phyloP scores from a whole-genome alignment of 768 basidiomycete genomes.

The Amanita molliuscula region DNA sequence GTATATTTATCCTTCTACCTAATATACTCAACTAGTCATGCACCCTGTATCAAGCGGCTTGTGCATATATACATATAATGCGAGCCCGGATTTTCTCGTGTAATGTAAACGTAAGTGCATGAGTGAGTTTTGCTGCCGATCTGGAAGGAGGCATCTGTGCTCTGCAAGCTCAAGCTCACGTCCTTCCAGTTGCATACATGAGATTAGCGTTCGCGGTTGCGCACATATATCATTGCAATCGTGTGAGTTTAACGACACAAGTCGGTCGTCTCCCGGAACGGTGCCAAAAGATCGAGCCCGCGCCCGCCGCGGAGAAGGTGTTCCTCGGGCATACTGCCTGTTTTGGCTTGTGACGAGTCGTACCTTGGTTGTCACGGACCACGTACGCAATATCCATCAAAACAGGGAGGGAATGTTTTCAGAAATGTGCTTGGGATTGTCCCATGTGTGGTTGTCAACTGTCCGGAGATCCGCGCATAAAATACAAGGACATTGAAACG shows the following conservation, averaged over 20 bases:
- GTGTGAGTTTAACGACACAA: neutral
- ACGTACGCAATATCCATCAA: no score
- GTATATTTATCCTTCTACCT: neutral
- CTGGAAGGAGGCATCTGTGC: neutral
- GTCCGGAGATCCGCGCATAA: neutral
- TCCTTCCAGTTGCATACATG: neutral
- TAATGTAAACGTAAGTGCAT: neutral
- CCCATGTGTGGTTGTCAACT: neutral
- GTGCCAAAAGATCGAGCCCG: neutral
- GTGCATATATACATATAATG: neutral
- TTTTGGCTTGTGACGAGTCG: neutral
- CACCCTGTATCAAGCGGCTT: neutral
- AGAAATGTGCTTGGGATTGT: neutral
- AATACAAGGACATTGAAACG: neutral
- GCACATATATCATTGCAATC: neutral
- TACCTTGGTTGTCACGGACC: neutral
- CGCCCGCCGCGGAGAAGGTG: slow-evolving; percentile 1
- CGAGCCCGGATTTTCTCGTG: neutral
- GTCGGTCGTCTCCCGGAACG: neutral
- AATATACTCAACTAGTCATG: neutral
- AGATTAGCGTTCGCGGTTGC: neutral
- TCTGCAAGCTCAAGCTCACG: neutral
- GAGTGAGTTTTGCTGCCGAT: neutral
- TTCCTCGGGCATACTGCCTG: neutral
- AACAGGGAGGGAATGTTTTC: neutral